Percentiles rank a stretch among this genome's conserved stretches.
Evolutionary conservation across 257 asterid species (phyloP).

Genomic region (Lantana camara): DNA sequence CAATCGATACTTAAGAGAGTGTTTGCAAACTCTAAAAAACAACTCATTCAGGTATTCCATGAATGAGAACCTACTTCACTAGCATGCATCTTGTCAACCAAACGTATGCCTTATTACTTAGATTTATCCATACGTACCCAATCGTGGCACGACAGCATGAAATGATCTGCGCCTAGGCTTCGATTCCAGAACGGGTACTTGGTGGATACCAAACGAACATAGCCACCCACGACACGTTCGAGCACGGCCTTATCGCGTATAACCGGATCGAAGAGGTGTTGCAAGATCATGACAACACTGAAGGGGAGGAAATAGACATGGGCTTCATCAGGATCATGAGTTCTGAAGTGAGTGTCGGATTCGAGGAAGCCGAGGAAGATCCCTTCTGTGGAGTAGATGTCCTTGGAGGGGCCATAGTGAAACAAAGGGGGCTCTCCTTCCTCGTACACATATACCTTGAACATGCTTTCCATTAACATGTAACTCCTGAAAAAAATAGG

Average conservation of each 20-base stretch:
- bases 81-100: too few relatives aligned
- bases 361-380: conserved; percentile 51
- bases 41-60: too few relatives aligned
- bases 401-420: conserved; percentile 57
- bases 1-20: too few relatives aligned
- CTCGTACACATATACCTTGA: conserved; percentile 59
- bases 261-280: conserved; percentile 54
- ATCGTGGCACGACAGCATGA: conserved; percentile 78
- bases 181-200: conserved; percentile 66
- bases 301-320: conserved; percentile 69
- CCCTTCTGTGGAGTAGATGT: conserved; percentile 71
- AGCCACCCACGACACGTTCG: conserved; percentile 51
- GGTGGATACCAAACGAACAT: conserved; percentile 43
- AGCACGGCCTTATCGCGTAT: conserved; percentile 64
- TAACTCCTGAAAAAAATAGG: conserved; percentile 56
- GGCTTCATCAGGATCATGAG: conserved; percentile 57
- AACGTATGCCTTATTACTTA: too few relatives aligned
- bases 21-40: too few relatives aligned
- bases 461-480: conserved; percentile 53
- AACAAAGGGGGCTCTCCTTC: conserved; percentile 75
- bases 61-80: too few relatives aligned
- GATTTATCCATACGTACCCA: conserved; percentile 67
- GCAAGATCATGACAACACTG: conserved; percentile 68
- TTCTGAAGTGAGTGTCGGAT: conserved; percentile 31
- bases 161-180: conserved; percentile 73